Conservation (phyloP, 2,329 filamentous ascomycete genomes). For the Colletotrichum sp. region DNA sequence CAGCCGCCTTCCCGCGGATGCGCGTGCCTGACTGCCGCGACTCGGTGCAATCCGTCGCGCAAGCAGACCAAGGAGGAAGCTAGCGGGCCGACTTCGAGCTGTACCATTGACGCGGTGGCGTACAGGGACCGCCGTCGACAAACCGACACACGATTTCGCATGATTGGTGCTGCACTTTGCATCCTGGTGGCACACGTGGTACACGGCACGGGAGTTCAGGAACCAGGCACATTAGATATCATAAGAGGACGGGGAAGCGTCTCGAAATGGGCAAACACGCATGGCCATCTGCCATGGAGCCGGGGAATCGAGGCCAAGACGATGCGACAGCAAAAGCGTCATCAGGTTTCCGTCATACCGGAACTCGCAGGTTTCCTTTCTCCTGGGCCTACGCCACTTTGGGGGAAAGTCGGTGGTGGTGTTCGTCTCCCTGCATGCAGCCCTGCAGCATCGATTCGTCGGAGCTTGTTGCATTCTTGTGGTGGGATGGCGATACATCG, state of each 20-base stretch:
- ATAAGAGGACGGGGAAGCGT: background rate
- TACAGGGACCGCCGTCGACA: background rate
- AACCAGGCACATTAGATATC: background rate
- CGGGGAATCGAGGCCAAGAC: background rate
- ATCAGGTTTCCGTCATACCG: background rate
- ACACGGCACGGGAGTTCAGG: background rate
- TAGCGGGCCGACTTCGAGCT: background rate
- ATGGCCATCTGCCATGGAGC: background rate
- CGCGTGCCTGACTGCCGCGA: background rate
- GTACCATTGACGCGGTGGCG: constrained; percentile 2
- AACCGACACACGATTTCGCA: background rate
- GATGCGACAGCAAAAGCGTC: constrained; percentile 10
- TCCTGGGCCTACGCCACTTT: background rate
- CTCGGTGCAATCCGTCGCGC: background rate
- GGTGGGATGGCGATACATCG: background rate
- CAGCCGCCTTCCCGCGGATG: background rate
- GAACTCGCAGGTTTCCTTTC: background rate
- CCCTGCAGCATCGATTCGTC: background rate
- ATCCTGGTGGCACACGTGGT: constrained; percentile 9
- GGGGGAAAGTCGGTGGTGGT: background rate
- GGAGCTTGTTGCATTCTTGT: background rate
- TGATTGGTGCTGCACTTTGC: background rate
- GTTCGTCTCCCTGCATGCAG: background rate
- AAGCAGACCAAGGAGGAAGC: background rate
- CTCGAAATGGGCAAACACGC: background rate